These are phyloP conservation scores for Boletus vinaceobasis DNA, from an alignment of 768 basidiomycete genomes.

Conservation along the genomic window DNA sequence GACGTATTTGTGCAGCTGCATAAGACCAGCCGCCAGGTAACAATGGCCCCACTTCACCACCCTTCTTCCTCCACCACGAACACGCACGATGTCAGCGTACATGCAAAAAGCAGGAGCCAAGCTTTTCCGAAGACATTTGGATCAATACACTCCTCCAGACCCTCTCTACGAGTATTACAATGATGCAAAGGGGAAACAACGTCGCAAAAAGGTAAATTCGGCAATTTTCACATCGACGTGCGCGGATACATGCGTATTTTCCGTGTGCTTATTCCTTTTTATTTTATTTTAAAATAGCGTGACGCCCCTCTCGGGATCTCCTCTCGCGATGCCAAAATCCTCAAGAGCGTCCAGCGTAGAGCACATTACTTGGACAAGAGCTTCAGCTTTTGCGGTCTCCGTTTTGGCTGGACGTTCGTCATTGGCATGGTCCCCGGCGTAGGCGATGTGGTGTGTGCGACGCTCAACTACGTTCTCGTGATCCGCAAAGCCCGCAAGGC, in stretches of 20 bases:
- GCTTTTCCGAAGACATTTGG: constrained; percentile 62
- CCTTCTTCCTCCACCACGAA: background rate
- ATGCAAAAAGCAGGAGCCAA: constrained; percentile 49
- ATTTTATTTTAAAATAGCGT: constrained; percentile 46
- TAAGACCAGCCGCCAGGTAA: background rate
- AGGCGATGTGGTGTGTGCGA: constrained; percentile 61
- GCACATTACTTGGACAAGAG: constrained; percentile 89
- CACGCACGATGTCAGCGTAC: constrained; percentile 23
- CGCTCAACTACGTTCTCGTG: constrained; percentile 73
- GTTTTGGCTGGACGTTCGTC: constrained; percentile 85
- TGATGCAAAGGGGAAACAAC: constrained; percentile 28
- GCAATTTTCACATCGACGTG: background rate
- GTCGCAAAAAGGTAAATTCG: constrained; percentile 33
- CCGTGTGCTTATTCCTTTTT: background rate
- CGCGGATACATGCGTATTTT: background rate
- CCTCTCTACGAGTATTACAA: constrained; percentile 57
- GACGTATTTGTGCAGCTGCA: constrained; percentile 11
- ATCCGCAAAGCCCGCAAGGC: constrained; percentile 72
- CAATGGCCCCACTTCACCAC: background rate
- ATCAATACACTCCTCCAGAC: constrained; percentile 67
- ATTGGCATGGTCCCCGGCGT: constrained; percentile 71
- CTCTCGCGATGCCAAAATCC: constrained; percentile 66
- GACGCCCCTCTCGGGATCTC: constrained; percentile 74
- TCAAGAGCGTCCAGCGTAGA: constrained; percentile 69
- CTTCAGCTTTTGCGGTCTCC: constrained; percentile 72